Evolutionary conservation across 2,329 filamentous ascomycete genomes (phyloP), one percentile per base, ranked within the genome.

Genomic region (Dactylonectria macrodidyma): DNA sequence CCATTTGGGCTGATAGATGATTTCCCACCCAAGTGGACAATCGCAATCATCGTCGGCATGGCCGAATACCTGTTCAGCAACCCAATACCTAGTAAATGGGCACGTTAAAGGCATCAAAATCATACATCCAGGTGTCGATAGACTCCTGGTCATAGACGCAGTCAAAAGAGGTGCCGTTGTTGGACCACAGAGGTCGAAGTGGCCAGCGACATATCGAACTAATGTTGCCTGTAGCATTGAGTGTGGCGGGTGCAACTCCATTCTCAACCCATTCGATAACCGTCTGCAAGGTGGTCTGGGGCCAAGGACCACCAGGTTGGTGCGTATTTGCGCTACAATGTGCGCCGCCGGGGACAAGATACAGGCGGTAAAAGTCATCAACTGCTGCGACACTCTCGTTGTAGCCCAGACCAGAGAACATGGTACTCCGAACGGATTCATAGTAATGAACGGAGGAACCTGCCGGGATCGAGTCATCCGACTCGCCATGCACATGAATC

Each of bases 401-500:
- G 67, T 81, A 81, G 12, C 75, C 73, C 16, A 81, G 57, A 19
- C 79, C 70, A 0, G 82, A 80, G 73, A 85, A 86, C 86, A 88
- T 87, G 73, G 82, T 79, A 7, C 73, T 73, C 22, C 85, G 82
- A 14, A 89, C 87, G 8, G 85, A 82, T 59, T 89, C 81, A 14
- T 82, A 85, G 80, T 89, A 90, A 72, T 83, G 85, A 3, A 88
- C 83, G 0, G 86, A 88, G 0, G 85, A 87, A 5, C 81, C 85
- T 1, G 87, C 75, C 3, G 87, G 87, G 66, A 90, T 79, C 12
- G 81, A 84, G 19, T 81, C 77, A 74, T 89, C 88, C 0, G 83
- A 84, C 76, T 89, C 87, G 62, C 87, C 87, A 76, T 89, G 87
- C 78, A 83, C 88, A 75, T 89, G 86, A 8, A 90, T 78, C 10